Percentiles rank a stretch among this genome's conserved stretches.
phyloP scores from a whole-genome alignment of 176 grass and related monocot species.

The Zea mays region Zm-B73-REFERENCE-NAM-5.0 NC_050096.1:299714501-299715000 shows the following conservation, averaged over 20 bases:
- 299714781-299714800: slow-evolving; percentile 78
- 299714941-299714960: slow-evolving; percentile 55
- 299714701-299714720: slow-evolving; percentile 87
- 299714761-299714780: slow-evolving; percentile 78
- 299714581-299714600: slow-evolving; percentile 17
- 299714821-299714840: slow-evolving; percentile 63
- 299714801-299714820: slow-evolving; percentile 81
- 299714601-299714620: background rate
- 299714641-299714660: background rate
- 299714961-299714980: slow-evolving; percentile 50
- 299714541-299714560: slow-evolving; percentile 1
- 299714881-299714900: background rate
- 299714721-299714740: slow-evolving; percentile 75
- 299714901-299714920: slow-evolving; percentile 33
- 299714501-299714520: background rate
- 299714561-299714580: slow-evolving; percentile 3
- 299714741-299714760: slow-evolving; percentile 82
- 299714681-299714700: slow-evolving; percentile 67
- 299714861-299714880: slow-evolving; percentile 27
- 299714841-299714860: slow-evolving; percentile 30
- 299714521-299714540: slow-evolving; percentile 6
- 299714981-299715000: slow-evolving; percentile 71
- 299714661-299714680: slow-evolving; percentile 23
- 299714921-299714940: slow-evolving; percentile 29
- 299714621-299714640: slow-evolving; percentile 16